Evolutionary conservation across 805 yeast species (phyloP), one percentile per base, ranked within the genome.

Genomic region (Candida nanaspora): DNA sequence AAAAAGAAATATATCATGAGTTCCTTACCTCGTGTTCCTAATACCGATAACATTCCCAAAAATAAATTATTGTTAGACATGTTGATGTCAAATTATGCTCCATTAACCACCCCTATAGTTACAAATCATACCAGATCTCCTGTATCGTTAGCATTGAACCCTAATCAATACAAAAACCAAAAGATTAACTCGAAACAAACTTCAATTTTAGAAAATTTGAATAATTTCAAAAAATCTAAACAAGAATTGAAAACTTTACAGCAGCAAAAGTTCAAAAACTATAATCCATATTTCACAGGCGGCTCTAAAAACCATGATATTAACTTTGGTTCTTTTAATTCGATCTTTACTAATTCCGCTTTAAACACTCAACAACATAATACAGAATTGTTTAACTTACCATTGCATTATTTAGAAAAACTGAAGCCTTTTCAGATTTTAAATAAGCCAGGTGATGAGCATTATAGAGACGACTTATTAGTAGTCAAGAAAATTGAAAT

Each of bases 311-410:
- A 6, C 14, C 16, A 31, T 31, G 19, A 11, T 31, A 6, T 10
- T 18, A 52, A 50, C 39, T 45, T 51, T 33, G 51, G 56, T 8
- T 60, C 59, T 9, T 46, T 53, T 30, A 51, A 52, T 29, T 56
- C 63, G 11, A 49, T 59, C 11, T 53, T 59, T 39, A 56, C 63
- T 19, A 57, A 58, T 40, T 47, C 61, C 6, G 51, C 53, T n/a
- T 46, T 59, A 28, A 57, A 59, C 35, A 60, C 65, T 4, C 63
- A 60, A 39, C 62, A 60, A 39, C 62, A 58, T 40, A 56, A 57
- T 41, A 42, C 56, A 15, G 63, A 58, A 47, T 47, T 60, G 45
- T 57, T 59, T 45, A 60, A 60, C 39, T 50, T 60, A 16, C 65
- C 65, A 9, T 41, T 53, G 22, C 51, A 52, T 28, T 55, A 54